A percentile compares a stretch with the other conserved stretches of the same genome.
These are phyloP conservation scores for Hygrocybe punicea DNA, from an alignment of 768 basidiomycete species.

Conservation along the genomic window DNA sequence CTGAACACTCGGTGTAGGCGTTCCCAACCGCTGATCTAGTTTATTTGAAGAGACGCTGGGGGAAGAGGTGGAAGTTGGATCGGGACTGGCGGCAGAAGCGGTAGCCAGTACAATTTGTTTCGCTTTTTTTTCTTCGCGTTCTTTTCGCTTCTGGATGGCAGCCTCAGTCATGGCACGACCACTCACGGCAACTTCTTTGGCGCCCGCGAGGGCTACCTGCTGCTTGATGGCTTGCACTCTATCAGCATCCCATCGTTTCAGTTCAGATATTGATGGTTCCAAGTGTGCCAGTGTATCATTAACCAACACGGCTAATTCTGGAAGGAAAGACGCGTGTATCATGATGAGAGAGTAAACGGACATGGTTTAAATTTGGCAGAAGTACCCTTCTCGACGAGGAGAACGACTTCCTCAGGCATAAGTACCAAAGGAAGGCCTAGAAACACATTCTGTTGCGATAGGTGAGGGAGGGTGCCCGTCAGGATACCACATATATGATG, in stretches of 20 bases:
- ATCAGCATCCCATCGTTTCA: conserved; percentile 52
- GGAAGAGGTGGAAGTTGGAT: not conserved
- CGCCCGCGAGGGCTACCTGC: conserved; percentile 50
- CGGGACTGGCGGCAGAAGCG: conserved; percentile 3
- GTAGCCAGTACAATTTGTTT: conserved; percentile 5
- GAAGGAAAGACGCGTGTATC: conserved; percentile 7
- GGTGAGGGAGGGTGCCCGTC: conserved; percentile 87
- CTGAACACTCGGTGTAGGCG: no score
- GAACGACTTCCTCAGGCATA: conserved; percentile 87
- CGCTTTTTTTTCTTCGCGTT: conserved; percentile 51
- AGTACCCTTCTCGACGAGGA: conserved; percentile 78
- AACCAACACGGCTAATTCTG: conserved; percentile 75
- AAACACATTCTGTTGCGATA: conserved; percentile 95
- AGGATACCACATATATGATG: conserved; percentile 84
- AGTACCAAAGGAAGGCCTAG: conserved; percentile 87
- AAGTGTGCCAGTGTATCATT: conserved; percentile 64
- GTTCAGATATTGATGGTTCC: conserved; percentile 44
- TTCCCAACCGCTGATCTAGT: no score
- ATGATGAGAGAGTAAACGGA: conserved; percentile 2
- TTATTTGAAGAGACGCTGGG: not conserved
- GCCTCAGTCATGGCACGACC: conserved; percentile 53
- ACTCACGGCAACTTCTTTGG: conserved; percentile 41
- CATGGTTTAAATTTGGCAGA: not conserved
- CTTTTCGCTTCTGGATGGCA: conserved; percentile 68
- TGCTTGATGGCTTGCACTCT: conserved; percentile 45